These are phyloP conservation scores for Extremus antarcticus DNA, from an alignment of 495 filamentous ascomycete species.

Conservation along the genomic window DNA sequence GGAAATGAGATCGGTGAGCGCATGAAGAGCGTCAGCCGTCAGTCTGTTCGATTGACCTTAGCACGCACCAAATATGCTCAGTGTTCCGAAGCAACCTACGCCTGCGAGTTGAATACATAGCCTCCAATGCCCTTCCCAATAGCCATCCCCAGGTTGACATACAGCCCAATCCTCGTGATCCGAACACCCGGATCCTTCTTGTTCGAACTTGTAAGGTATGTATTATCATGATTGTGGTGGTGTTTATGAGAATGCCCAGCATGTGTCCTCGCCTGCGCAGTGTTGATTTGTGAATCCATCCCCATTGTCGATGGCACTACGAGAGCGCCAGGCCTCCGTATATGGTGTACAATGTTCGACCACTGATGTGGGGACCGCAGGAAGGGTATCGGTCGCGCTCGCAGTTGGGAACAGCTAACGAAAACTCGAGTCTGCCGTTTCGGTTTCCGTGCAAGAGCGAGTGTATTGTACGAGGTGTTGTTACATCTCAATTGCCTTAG, in stretches of 20 bases:
- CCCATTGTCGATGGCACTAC: constrained; percentile 5
- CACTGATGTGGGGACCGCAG: constrained; percentile 16
- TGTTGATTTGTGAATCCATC: not conserved
- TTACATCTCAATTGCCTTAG: constrained; percentile 5
- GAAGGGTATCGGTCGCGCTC: not conserved
- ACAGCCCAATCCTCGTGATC: constrained; percentile 85
- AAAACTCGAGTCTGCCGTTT: not conserved
- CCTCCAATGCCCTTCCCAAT: constrained; percentile 84
- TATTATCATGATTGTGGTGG: constrained; percentile 69
- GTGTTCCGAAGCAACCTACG: too few relatives aligned
- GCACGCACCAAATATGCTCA: too few relatives aligned
- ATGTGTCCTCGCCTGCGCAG: constrained; percentile 38
- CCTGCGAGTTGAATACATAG: constrained; percentile 84
- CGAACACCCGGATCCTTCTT: constrained; percentile 88
- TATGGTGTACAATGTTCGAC: constrained; percentile 16
- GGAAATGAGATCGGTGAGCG: constrained; percentile 85
- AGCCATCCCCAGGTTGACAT: constrained; percentile 89
- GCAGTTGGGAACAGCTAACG: not conserved
- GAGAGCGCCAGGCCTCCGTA: not conserved
- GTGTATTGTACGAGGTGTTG: not conserved
- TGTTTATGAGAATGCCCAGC: constrained; percentile 44
- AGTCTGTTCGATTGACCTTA: constrained; percentile 35
- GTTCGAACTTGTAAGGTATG: constrained; percentile 76
- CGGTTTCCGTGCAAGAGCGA: not conserved
- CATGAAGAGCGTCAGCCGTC: constrained; percentile 90